Evolutionary conservation across 176 grass and related monocot genomes (phyloP).

Genomic region (Triticum aestivum): DNA sequence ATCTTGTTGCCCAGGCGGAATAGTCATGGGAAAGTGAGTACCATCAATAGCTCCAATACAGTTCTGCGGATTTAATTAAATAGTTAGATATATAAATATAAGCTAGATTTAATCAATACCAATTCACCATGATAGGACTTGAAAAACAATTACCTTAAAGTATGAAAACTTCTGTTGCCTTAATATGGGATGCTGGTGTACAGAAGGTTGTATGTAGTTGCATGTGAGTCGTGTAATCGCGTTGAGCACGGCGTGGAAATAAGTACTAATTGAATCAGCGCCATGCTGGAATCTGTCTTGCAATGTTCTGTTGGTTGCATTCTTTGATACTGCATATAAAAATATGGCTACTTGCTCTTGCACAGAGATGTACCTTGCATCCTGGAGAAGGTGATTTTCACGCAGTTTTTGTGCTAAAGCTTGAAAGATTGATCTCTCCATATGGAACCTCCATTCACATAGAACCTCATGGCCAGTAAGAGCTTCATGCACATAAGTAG

Average conservation of each 20-base stretch:
- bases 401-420: not conserved
- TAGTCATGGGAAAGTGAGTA: not conserved
- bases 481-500: too few relatives aligned
- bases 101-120: not conserved
- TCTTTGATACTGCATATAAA: not conserved
- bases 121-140: too few relatives aligned
- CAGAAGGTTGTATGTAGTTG: not conserved
- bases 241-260: not conserved
- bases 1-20: too few relatives aligned
- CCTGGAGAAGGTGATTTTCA: not conserved
- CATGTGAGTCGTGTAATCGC: slow-evolving; percentile 17
- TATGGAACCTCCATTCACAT: not conserved
- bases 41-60: not conserved
- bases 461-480: not conserved
- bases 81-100: not conserved
- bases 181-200: not conserved
- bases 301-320: not conserved
- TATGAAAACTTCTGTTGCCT: slow-evolving; percentile 5
- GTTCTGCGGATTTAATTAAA: not conserved
- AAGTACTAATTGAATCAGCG: slow-evolving; percentile 14
- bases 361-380: not conserved
- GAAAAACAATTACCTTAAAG: slow-evolving; percentile 8
- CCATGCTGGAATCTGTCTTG: slow-evolving; percentile 2
- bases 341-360: not conserved
- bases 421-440: not conserved